Conservation (phyloP, 2,329 filamentous ascomycete species). For the Dryadomyces sulphureus region DNA sequence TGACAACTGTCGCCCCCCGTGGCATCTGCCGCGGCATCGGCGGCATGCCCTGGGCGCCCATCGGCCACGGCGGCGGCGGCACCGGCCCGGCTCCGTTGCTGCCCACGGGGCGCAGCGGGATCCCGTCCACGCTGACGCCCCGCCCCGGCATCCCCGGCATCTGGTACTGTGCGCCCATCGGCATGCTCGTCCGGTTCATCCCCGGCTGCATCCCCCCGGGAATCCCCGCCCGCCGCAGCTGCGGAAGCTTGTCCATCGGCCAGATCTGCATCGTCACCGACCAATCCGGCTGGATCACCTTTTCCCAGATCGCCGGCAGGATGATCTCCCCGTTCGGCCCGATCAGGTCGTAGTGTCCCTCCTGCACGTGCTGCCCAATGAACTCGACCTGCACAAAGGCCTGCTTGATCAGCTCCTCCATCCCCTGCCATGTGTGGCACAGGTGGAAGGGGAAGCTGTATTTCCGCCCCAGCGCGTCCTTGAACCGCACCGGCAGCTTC, state of each 20-base stretch:
- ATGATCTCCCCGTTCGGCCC: constrained; percentile 73
- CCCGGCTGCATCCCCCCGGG: neutral
- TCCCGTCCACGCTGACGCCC: neutral
- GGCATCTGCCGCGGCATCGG: constrained; percentile 1
- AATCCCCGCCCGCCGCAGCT: constrained; percentile 6
- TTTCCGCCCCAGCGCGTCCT: constrained; percentile 80
- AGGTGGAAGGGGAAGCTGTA: constrained; percentile 84
- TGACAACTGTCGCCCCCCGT: constrained; percentile 4
- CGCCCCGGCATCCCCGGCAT: constrained; percentile 1
- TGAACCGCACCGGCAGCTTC: constrained; percentile 71
- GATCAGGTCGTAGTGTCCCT: constrained; percentile 67
- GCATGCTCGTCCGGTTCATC: neutral
- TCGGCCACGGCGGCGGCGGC: neutral
- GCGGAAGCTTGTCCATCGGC: constrained; percentile 33
- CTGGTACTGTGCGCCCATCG: neutral
- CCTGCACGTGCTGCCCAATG: constrained; percentile 60
- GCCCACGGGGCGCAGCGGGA: neutral
- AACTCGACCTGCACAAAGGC: constrained; percentile 67
- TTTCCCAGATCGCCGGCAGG: constrained; percentile 68
- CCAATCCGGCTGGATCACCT: constrained; percentile 66
- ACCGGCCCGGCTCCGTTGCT: neutral
- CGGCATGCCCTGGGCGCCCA: neutral
- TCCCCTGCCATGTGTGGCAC: constrained; percentile 70
- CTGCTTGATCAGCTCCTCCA: constrained; percentile 77
- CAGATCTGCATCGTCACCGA: constrained; percentile 44